phyloP scores from a whole-genome alignment of 257 asterid species.

The Dorcoceras hygrometricum region DNA sequence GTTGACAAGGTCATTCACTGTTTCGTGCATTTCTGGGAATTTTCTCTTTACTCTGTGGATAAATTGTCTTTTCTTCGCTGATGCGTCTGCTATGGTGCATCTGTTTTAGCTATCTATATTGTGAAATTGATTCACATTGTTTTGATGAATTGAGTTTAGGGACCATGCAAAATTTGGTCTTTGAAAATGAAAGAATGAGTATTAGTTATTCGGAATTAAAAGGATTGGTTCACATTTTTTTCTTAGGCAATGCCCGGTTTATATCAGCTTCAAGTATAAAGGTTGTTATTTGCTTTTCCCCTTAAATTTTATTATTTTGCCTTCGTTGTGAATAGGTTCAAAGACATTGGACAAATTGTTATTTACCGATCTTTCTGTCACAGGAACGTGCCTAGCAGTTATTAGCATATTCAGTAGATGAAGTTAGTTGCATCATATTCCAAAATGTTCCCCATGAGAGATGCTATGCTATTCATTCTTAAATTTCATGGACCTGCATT shows the following conservation, averaged over 20 bases:
- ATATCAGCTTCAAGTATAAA: background rate
- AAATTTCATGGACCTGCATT: background rate
- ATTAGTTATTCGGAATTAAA: constrained; percentile 1
- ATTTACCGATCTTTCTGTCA: background rate
- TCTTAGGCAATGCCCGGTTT: background rate
- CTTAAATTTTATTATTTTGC: background rate
- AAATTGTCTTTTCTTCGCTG: background rate
- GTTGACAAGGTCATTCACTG: constrained; percentile 40
- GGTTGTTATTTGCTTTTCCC: background rate
- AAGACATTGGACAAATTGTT: constrained; percentile 9
- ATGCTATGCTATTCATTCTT: background rate
- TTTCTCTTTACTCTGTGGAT: background rate
- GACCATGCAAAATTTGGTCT: background rate
- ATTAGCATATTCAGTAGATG: background rate
- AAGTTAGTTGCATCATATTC: constrained; percentile 6
- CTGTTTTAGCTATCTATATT: too few species aligned
- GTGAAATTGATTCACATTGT: background rate
- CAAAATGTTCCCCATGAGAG: background rate
- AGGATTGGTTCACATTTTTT: too few species aligned
- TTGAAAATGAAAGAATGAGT: background rate
- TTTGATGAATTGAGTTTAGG: constrained; percentile 6
- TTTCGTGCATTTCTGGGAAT: background rate
- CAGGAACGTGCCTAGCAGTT: background rate
- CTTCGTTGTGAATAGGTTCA: background rate
- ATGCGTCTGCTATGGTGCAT: background rate